phyloP scores from a whole-genome alignment of 352 stramenopile genomes.

The Plasmopara muralis region DNA sequence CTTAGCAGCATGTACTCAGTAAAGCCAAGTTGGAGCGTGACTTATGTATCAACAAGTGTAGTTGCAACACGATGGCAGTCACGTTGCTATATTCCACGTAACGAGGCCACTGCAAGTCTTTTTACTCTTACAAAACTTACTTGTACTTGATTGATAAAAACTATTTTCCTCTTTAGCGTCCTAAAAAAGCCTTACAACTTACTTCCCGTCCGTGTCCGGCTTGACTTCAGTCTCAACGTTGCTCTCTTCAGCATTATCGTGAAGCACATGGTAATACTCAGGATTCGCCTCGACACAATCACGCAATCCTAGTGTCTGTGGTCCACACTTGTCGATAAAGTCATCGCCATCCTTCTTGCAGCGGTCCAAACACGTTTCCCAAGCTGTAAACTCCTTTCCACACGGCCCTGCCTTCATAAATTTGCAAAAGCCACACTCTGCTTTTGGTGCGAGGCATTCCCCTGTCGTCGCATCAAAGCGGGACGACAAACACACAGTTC shows the following conservation, averaged over 20 bases:
- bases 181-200: slow-evolving; percentile 8
- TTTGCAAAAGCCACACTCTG: slow-evolving; percentile 86
- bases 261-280: slow-evolving; percentile 84
- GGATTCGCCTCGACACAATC: slow-evolving; percentile 85
- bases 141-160: too few relatives aligned
- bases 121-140: too few relatives aligned
- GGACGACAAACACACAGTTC: slow-evolving; percentile 63
- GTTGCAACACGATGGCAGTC: too few relatives aligned
- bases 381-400: slow-evolving; percentile 67
- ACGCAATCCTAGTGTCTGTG: slow-evolving; percentile 66
- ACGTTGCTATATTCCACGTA: too few relatives aligned
- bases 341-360: slow-evolving; percentile 67
- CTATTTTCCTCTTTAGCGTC: too few relatives aligned
- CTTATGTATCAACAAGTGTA: too few relatives aligned
- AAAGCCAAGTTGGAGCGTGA: too few relatives aligned
- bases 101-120: too few relatives aligned
- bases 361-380: slow-evolving; percentile 74
- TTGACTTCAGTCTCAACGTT: slow-evolving; percentile 5
- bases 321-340: slow-evolving; percentile 76
- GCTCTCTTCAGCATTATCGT: slow-evolving; percentile 44
- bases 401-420: slow-evolving; percentile 88
- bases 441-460: slow-evolving; percentile 51
- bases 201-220: slow-evolving; percentile 13
- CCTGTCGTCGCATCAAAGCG: slow-evolving; percentile 49
- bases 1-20: too few relatives aligned